Base-by-base conservation (phyloP, 2,329 filamentous ascomycete species). In the Cercospora berteroae region DNA sequence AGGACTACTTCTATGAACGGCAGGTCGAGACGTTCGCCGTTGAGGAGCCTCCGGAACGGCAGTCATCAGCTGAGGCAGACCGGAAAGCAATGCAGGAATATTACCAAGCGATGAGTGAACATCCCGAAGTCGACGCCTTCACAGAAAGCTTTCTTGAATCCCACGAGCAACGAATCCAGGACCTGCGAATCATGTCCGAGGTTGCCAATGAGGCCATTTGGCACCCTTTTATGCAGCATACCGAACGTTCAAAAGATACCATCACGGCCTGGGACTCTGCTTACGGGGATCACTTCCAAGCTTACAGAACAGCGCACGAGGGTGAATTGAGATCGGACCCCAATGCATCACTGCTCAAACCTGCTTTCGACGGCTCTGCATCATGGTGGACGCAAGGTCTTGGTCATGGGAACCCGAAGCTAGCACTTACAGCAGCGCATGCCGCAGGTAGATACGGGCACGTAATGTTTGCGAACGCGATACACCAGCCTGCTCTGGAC, bases 361-460 rank as follows among this genome's bases (percentile, higher is more conserved):
- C 91, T 0, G 89, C 90, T 0, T 93, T 95, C 64, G 93, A 96
- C 72, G 92, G 90, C 2, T 95, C 92, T 0, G 92, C 92, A 0
- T 94, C 91, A 0, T 96, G 93, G 92, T 96, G 93, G 92, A 96
- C 92, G 0, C 93, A 96, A 78, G 92, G 92, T 2, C 84, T 96
- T 0, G 92, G 93, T 1, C 93, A 96, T 71, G 90, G 89, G 5
- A 93, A 92, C 72, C 86, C 91, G 0, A 80, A 84, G 0, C 82
- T 96, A 0, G 86, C 91, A 0, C 84, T 95, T 1, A 88, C 90
- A 0, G 91, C 92, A 1, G 90, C 92, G 0, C 89, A 95, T 74
- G 92, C 93, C 0, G 91, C 92, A 1, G 92, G 92, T 7, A 85
- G 92, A 29, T 96, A 95, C 74, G 92, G 92, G 0, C 92, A 96